A percentile compares a stretch with the other conserved stretches of the same genome.
Evolutionary conservation across 805 yeast species (phyloP).

Genomic region (Wilhelminamyces savonicus): DNA sequence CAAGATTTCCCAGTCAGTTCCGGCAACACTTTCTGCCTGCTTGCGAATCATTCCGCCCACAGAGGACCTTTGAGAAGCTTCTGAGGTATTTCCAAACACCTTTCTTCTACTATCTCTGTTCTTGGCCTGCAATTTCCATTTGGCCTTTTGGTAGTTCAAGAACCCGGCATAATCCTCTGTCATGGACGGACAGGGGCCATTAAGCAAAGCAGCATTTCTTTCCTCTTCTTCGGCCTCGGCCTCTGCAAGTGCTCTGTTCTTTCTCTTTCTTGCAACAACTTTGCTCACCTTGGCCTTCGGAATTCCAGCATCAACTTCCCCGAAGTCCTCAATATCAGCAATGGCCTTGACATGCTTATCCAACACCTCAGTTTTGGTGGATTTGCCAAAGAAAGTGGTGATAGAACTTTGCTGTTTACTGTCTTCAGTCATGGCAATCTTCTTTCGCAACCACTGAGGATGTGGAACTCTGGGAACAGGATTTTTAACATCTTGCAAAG

Average conservation of each 20-base stretch:
- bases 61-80: conserved; percentile 46
- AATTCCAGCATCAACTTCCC: conserved; percentile 22
- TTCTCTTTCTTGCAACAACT: conserved; percentile 44
- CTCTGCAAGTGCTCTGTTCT: conserved; percentile 14
- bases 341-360: conserved; percentile 24
- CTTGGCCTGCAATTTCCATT: conserved; percentile 77
- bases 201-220: conserved; percentile 39
- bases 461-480: conserved; percentile 94
- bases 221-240: conserved; percentile 41
- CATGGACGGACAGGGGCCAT: conserved; percentile 59
- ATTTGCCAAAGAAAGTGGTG: conserved; percentile 46
- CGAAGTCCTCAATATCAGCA: conserved; percentile 74
- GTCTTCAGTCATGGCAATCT: conserved; percentile 55
- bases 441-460: conserved; percentile 84
- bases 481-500: conserved; percentile 76
- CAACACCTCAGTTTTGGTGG: conserved; percentile 35
- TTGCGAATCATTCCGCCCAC: conserved; percentile 67
- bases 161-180: conserved; percentile 61
- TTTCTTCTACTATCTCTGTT: conserved; percentile 66
- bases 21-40: conserved; percentile 75
- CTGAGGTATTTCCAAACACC: conserved; percentile 66
- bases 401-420: conserved; percentile 67
- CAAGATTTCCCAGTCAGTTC: conserved; percentile 79
- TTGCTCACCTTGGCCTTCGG: conserved; percentile 35
- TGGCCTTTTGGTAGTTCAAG: conserved; percentile 71